A percentile compares a stretch with the other conserved stretches of the same genome.
Evolutionary conservation across 805 yeast genomes (phyloP).

Genomic region (Kodamaea laetipori): DNA sequence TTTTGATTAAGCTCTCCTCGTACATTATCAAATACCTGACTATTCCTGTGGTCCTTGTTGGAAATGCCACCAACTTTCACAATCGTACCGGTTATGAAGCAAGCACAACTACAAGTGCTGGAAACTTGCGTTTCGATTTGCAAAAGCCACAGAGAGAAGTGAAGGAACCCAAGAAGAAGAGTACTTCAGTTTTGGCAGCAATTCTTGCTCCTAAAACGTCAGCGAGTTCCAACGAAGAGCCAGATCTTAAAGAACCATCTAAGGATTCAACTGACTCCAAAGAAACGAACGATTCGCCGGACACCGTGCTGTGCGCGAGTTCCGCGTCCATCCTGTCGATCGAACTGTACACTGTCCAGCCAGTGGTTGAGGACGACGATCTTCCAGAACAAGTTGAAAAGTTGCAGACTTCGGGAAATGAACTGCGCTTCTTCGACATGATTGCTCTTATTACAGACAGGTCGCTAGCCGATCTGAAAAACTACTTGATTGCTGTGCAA

Average conservation of each 20-base stretch:
- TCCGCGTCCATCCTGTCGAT: slow-evolving; percentile 10
- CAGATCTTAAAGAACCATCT: no score
- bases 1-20: slow-evolving; percentile 38
- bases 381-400: slow-evolving; percentile 8
- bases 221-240: background rate
- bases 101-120: background rate
- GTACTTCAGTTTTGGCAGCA: slow-evolving; percentile 2
- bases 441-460: slow-evolving; percentile 26
- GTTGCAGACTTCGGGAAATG: slow-evolving; percentile 8
- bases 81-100: slow-evolving; percentile 13
- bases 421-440: slow-evolving; percentile 18
- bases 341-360: slow-evolving; percentile 12
- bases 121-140: slow-evolving; percentile 5
- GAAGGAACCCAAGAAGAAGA: slow-evolving; percentile 6
- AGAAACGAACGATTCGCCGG: slow-evolving; percentile 3
- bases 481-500: slow-evolving; percentile 26
- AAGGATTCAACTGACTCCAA: background rate
- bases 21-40: slow-evolving; percentile 42
- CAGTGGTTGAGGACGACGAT: background rate
- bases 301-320: slow-evolving; percentile 10
- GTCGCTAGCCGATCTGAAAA: slow-evolving; percentile 30
- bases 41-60: slow-evolving; percentile 42
- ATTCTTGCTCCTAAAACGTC: slow-evolving; percentile 1
- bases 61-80: slow-evolving; percentile 27
- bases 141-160: slow-evolving; percentile 2